phyloP scores from a whole-genome alignment of 331 rosid genomes.

The Acacia concinna region DNA sequence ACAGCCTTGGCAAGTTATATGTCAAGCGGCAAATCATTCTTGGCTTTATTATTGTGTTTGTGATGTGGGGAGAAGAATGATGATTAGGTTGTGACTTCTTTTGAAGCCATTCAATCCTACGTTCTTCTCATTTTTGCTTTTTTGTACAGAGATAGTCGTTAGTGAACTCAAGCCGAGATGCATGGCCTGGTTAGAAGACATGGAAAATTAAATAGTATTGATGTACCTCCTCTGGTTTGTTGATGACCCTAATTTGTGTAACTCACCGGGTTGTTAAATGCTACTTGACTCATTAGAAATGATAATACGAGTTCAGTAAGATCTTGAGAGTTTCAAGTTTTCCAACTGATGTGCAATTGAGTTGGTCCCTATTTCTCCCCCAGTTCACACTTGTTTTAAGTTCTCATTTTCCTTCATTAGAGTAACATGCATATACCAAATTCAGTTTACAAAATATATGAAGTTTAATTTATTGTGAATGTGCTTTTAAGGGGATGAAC shows the following conservation, averaged over 20 bases:
- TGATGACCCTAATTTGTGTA: constrained; percentile 34
- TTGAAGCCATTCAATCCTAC: constrained; percentile 46
- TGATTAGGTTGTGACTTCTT: constrained; percentile 40
- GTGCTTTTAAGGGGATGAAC: background rate
- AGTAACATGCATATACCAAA: background rate
- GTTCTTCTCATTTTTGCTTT: constrained; percentile 46
- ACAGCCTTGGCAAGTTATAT: constrained; percentile 46
- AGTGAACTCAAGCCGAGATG: constrained; percentile 48
- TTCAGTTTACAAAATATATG: background rate
- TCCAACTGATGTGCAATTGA: background rate
- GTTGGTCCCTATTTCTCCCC: background rate
- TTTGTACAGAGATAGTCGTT: constrained; percentile 65
- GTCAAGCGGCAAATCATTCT: constrained; percentile 96
- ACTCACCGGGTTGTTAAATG: constrained; percentile 30
- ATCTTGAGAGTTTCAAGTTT: background rate
- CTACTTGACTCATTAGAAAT: constrained; percentile 31
- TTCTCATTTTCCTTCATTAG: background rate
- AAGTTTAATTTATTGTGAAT: background rate
- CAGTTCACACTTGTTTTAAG: background rate
- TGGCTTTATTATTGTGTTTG: constrained; percentile 72
- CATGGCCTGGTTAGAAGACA: constrained; percentile 36
- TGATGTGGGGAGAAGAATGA: constrained; percentile 48
- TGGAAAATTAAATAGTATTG: constrained; percentile 32
- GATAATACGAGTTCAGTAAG: constrained; percentile 21
- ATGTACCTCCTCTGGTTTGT: constrained; percentile 33